phyloP scores from a whole-genome alignment of 257 asterid genomes.

The Cruciata laevipes region DNA sequence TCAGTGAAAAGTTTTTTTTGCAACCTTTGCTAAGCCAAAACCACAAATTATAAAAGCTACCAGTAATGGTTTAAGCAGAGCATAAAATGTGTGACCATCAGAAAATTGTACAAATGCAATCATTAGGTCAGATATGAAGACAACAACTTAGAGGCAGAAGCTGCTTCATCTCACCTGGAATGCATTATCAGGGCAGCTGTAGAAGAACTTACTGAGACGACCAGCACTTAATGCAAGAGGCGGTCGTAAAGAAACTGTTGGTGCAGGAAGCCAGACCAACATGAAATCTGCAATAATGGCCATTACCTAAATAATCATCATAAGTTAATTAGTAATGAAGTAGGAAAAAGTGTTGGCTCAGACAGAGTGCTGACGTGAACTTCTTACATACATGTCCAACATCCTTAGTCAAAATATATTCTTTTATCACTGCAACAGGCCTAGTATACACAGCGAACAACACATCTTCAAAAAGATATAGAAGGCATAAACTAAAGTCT shows the following conservation, averaged over 20 bases:
- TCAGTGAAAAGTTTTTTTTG: conserved; percentile 15
- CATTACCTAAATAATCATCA: conserved; percentile 55
- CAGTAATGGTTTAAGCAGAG: conserved; percentile 6
- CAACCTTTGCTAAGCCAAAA: neutral
- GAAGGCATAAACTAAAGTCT: neutral
- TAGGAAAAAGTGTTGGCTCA: neutral
- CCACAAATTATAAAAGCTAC: neutral
- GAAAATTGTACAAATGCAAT: neutral
- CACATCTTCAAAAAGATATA: neutral
- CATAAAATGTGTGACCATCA: neutral
- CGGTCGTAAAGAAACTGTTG: conserved; percentile 80
- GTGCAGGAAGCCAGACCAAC: conserved; percentile 99
- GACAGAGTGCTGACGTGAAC: neutral
- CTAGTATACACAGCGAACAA: neutral
- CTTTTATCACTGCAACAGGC: neutral
- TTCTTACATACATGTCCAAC: neutral
- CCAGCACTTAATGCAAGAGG: conserved; percentile 59
- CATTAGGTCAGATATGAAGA: neutral
- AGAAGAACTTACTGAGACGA: conserved; percentile 63
- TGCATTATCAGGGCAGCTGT: conserved; percentile 91
- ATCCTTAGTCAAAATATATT: neutral
- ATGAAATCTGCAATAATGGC: conserved; percentile 95
- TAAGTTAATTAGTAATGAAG: conserved; percentile 1
- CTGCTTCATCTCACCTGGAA: conserved; percentile 56
- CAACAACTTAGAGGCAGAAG: neutral